Evolutionary conservation across 768 basidiomycete species (phyloP).

Genomic region (Suillus paluster): DNA sequence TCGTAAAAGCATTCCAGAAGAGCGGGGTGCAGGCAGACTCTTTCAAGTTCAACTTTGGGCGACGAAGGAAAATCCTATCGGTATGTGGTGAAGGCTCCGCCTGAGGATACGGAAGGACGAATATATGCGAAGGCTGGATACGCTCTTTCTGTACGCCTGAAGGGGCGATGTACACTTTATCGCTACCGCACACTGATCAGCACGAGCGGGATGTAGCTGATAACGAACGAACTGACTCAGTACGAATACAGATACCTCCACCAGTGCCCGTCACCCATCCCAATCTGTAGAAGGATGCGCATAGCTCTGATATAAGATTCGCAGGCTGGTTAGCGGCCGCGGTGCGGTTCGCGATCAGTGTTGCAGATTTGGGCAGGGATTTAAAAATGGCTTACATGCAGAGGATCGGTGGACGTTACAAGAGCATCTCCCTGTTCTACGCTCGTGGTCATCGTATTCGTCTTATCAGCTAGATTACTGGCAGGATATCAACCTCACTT

Average conservation of each 20-base stretch:
- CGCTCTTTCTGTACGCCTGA: constrained; percentile 93
- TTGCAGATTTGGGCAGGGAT: background rate
- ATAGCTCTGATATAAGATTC: constrained; percentile 89
- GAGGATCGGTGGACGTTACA: constrained; percentile 62
- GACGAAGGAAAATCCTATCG: constrained; percentile 78
- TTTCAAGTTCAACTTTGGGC: constrained; percentile 71
- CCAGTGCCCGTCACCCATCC: constrained; percentile 96
- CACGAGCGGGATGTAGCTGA: background rate
- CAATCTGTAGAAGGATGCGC: constrained; percentile 80
- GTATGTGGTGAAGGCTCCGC: constrained; percentile 59
- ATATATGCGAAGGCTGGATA: constrained; percentile 82
- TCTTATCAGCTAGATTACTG: too few species aligned
- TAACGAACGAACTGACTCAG: constrained; percentile 55
- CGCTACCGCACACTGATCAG: constrained; percentile 39
- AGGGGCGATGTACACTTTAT: constrained; percentile 85
- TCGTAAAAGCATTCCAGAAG: constrained; percentile 90
- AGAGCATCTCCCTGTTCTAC: constrained; percentile 46
- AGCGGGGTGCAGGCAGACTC: constrained; percentile 89
- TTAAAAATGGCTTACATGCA: constrained; percentile 52
- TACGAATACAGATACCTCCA: constrained; percentile 76
- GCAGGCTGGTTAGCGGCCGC: constrained; percentile 61
- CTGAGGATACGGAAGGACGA: constrained; percentile 83
- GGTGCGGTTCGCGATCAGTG: constrained; percentile 5
- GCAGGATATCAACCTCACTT: too few species aligned
- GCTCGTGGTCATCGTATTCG: constrained; percentile 1